Evolutionary conservation across 1,139 yeast genomes (phyloP), one percentile per base, ranked within the genome.

Genomic region (Candida tunisiensis): DNA sequence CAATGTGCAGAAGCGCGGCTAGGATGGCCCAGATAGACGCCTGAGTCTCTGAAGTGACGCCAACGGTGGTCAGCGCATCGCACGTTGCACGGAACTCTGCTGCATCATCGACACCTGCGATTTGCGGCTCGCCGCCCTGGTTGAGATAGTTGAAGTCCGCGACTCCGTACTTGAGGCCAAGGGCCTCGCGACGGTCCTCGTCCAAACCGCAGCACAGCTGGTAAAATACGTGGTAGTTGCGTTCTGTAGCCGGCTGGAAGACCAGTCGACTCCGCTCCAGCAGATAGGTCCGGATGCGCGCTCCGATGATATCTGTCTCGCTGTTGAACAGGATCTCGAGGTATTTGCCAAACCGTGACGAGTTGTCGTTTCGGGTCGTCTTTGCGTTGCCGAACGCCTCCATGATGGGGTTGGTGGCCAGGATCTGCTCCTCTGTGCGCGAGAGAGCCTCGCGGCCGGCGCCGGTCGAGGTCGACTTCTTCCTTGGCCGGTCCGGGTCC

Each of bases 321-420:
- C 64, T 53, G 51, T 83, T 77, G 47, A 88, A 88, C 40, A 82
- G 60, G 40, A 88, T 88, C 54, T 88, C 96, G 45, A 88, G 63
- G 49, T 88, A 88, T 53, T 88, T 88, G 48, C 98, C 98, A 49
- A 88, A 88, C 51, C 98, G 74, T 12, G 96, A 85, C 22, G 96
- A 88, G 53, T 88, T 88, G 53, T 88, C 96, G 49, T 88, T 88
- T 59, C 98, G 72, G 3, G 93, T 83, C 3, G 98, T 88, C 52
- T 88, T 88, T 9, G 98, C 96, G 50, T 88, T 88, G 63, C 98
- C 98, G 52, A 88, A 88, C 1, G 96, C 92, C 56, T 88, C 98
- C 91, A 88, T 83, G 41, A 88, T 88, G 5, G 98, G 98, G 49
- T 88, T 88, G 1, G 98, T 88, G 11, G 98, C 98, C 46, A 88